These are phyloP conservation scores for Botryotinia convoluta DNA, from an alignment of 2,329 filamentous ascomycete species.

Conservation along the genomic window DNA sequence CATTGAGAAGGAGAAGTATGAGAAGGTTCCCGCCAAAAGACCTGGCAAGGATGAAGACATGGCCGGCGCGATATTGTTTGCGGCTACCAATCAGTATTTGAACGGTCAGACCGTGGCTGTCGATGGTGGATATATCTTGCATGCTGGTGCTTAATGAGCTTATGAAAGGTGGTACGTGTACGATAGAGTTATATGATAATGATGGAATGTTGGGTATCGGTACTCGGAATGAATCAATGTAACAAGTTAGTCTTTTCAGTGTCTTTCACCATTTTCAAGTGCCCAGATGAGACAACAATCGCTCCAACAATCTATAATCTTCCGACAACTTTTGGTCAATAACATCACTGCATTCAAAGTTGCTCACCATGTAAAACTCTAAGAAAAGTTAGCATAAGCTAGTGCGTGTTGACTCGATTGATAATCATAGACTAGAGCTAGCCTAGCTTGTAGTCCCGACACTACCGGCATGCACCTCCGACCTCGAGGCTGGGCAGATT, in stretches of 20 bases:
- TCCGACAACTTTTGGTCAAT: background rate
- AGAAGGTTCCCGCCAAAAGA: slow-evolving; percentile 48
- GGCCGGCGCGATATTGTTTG: slow-evolving; percentile 54
- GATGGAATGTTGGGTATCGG: background rate
- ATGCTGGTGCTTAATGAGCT: slow-evolving; percentile 14
- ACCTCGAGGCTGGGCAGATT: background rate
- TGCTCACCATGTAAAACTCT: background rate
- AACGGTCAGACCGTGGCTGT: slow-evolving; percentile 45
- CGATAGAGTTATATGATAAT: background rate
- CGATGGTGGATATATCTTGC: slow-evolving; percentile 52
- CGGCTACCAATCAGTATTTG: slow-evolving; percentile 45
- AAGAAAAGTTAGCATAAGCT: background rate
- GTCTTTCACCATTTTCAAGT: background rate
- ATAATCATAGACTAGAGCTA: background rate
- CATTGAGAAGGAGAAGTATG: slow-evolving; percentile 51
- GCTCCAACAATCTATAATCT: background rate
- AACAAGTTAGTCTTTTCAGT: background rate
- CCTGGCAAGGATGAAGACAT: slow-evolving; percentile 60
- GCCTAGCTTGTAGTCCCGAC: background rate
- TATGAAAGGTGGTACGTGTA: background rate
- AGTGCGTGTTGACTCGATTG: background rate
- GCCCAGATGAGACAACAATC: background rate
- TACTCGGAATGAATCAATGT: background rate
- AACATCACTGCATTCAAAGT: background rate
- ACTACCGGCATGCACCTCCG: background rate